Evolutionary conservation across 2,329 filamentous ascomycete species (phyloP), one percentile per base, ranked within the genome.

Genomic region (Fusarium metavorans): DNA sequence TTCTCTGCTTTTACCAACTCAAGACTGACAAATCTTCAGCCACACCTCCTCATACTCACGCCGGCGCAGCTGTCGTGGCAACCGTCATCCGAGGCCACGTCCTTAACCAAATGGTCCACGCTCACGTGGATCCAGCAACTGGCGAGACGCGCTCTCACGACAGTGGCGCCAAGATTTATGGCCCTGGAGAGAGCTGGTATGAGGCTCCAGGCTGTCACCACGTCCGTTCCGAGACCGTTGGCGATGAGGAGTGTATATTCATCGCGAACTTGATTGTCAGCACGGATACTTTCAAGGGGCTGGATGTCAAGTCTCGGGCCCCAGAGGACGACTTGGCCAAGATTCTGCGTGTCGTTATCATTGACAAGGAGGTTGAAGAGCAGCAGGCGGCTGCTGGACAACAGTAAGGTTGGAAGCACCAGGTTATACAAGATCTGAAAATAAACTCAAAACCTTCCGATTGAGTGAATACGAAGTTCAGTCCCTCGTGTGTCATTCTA

Each of bases 151-250:
- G 30, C 30, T 35, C 35, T 11, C 70, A 72, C 5, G 67, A 74
- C 2, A 52, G 66, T 2, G 72, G 64, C 11, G 70, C 70, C 4
- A 74, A 74, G 43, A 50, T 74, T 1, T 74, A 74, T 18, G 72
- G 72, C 0, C 72, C 72, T 0, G 72, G 72, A 9, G 72, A 74
- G 52, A 74, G 69, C 25, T 74, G 72, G 72, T 74, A 70, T 11
- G 72, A 74, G n/a, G 70, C 70, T 18, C 72, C 70, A 6, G 70
- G 72, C 1, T 74, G 72, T n/a, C 72, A 70, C 7, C 72, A 74
- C n/a, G 72, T 74, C 10, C 72, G 70, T 18, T 72, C 72, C 23
- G 72, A 74, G 60, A 72, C 60, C 6, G 66, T 66, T 6, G 70
- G 70, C 6, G 61, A 70, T 13, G 72, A 66, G 10, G 72, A 74